Evolutionary conservation across 169 alveolate genomes (phyloP).

Genomic region (Plasmodium yoelii): DNA sequence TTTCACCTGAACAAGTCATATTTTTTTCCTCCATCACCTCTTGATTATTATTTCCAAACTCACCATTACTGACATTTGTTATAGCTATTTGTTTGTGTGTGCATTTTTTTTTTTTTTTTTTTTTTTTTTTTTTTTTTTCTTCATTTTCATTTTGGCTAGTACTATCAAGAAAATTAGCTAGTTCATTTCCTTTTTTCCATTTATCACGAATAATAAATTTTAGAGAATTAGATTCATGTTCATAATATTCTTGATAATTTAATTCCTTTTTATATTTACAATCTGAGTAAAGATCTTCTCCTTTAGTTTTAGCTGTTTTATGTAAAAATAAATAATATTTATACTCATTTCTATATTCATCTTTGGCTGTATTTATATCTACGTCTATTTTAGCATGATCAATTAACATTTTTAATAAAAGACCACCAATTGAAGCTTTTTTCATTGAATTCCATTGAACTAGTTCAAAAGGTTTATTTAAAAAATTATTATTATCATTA

Average conservation of each 20-base stretch:
- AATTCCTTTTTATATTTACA: slow-evolving; percentile 69
- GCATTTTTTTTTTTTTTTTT: slow-evolving; percentile 35
- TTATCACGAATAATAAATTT: slow-evolving; percentile 66
- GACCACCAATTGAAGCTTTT: slow-evolving; percentile 84
- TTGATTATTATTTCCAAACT: no score
- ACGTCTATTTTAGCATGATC: slow-evolving; percentile 82
- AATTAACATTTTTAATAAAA: slow-evolving; percentile 80
- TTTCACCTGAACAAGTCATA: slow-evolving; percentile 2
- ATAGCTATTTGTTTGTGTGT: no score
- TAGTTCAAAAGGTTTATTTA: slow-evolving; percentile 46
- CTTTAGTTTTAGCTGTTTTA: slow-evolving; percentile 52
- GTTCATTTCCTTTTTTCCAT: slow-evolving; percentile 14
- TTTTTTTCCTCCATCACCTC: slow-evolving; percentile 1
- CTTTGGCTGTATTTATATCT: slow-evolving; percentile 80
- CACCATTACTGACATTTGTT: no score
- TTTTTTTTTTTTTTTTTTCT: slow-evolving; percentile 27
- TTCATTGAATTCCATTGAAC: slow-evolving; percentile 83
- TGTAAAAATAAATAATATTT: slow-evolving; percentile 59
- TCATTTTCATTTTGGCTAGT: slow-evolving; percentile 23
- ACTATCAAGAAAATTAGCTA: slow-evolving; percentile 14
- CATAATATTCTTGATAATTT: slow-evolving; percentile 51
- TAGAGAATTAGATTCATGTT: slow-evolving; percentile 65
- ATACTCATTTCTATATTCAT: slow-evolving; percentile 78
- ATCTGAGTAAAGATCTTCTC: slow-evolving; percentile 16
- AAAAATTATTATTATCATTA: slow-evolving; percentile 34